phyloP scores from a whole-genome alignment of 1,139 yeast species.

The Geotrichum europaeum region DNA sequence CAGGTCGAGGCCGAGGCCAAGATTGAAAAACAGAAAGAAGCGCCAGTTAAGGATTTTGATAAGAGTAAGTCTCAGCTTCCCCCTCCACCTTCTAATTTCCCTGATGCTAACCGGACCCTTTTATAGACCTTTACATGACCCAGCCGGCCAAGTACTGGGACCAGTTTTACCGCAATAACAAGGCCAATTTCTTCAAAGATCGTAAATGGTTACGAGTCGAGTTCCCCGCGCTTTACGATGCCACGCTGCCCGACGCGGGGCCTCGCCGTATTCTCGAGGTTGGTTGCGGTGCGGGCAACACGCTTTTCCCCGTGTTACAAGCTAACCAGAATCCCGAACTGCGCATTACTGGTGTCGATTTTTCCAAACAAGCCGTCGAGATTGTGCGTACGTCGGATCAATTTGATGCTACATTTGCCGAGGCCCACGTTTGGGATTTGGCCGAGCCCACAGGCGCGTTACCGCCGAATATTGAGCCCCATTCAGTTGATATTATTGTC shows the following conservation, averaged over 20 bases:
- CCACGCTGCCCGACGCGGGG: conserved; percentile 66
- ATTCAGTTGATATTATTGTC: conserved; percentile 83
- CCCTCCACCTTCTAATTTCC: not conserved
- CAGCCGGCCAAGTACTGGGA: conserved; percentile 97
- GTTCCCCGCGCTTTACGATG: conserved; percentile 77
- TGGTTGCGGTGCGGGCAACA: conserved; percentile 99
- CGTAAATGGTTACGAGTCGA: conserved; percentile 94
- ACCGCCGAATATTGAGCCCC: conserved; percentile 79
- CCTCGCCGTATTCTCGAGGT: conserved; percentile 75
- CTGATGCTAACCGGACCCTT: not conserved
- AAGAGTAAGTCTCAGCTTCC: conserved; percentile 36
- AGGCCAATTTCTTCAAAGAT: conserved; percentile 91
- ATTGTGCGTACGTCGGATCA: conserved; percentile 58
- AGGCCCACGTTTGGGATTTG: conserved; percentile 92
- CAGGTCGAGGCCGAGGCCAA: conserved; percentile 64
- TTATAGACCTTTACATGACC: conserved; percentile 51
- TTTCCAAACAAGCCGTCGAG: conserved; percentile 84
- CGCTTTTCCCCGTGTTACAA: conserved; percentile 79
- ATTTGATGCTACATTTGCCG: conserved; percentile 60
- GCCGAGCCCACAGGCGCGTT: conserved; percentile 66
- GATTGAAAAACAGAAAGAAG: conserved; percentile 66
- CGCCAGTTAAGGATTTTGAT: conserved; percentile 83
- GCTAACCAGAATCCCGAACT: conserved; percentile 78
- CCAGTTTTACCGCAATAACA: conserved; percentile 81
- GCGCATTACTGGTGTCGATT: conserved; percentile 80